A percentile compares a stretch with the other conserved stretches of the same genome.
Conservation (phyloP, 768 basidiomycete genomes). For the Mycena chlorophos region DNA sequence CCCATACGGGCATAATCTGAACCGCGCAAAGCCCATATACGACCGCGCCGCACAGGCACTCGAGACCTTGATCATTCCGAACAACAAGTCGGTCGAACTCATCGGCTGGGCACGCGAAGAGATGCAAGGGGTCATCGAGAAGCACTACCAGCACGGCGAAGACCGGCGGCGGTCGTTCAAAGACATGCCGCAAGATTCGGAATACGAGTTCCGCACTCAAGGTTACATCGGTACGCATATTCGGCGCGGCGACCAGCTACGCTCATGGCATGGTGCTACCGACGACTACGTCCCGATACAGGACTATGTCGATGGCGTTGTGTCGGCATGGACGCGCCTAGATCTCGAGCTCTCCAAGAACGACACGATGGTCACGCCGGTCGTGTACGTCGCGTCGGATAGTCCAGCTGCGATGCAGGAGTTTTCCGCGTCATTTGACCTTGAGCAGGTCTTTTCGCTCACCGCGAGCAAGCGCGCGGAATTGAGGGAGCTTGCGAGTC, state of each 20-base stretch:
- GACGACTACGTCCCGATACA: conserved; percentile 47
- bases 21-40: conserved; percentile 59
- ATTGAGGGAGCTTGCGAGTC: conserved; percentile 50
- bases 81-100: conserved; percentile 41
- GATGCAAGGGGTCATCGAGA: conserved; percentile 30
- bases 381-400: conserved; percentile 65
- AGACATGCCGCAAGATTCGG: conserved; percentile 1
- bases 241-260: conserved; percentile 59
- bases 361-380: conserved; percentile 28
- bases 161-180: conserved; percentile 15
- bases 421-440: conserved; percentile 41
- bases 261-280: conserved; percentile 45
- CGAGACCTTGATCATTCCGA: conserved; percentile 53
- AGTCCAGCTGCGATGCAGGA: conserved; percentile 45
- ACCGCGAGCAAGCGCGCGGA: conserved; percentile 40
- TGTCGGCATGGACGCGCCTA: conserved; percentile 42
- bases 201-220: conserved; percentile 1
- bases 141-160: conserved; percentile 14
- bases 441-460: conserved; percentile 47
- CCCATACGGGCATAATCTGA: conserved; percentile 55
- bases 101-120: conserved; percentile 53
- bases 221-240: conserved; percentile 61
- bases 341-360: conserved; percentile 19
- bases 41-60: conserved; percentile 49
- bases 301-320: conserved; percentile 47